phyloP scores from a whole-genome alignment of 805 yeast species.

The Candida maesae region DNA sequence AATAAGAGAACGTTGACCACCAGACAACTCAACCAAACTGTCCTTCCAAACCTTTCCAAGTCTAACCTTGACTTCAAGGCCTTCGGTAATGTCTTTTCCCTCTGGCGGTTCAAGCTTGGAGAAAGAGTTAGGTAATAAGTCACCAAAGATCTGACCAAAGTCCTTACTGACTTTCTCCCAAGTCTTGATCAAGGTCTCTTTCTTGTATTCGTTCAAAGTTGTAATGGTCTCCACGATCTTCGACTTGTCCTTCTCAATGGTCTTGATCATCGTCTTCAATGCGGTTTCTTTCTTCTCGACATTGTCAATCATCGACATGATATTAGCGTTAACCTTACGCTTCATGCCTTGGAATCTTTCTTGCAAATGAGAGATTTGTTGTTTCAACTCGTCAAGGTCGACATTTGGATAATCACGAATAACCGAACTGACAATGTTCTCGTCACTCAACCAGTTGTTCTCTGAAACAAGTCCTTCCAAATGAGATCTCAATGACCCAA shows the following conservation, averaged over 20 bases:
- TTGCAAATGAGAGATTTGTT: slow-evolving; percentile 50
- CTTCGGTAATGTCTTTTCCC: slow-evolving; percentile 79
- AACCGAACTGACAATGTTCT: slow-evolving; percentile 49
- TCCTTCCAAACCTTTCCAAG: slow-evolving; percentile 95
- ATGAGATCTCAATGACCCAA: slow-evolving; percentile 34
- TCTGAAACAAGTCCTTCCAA: slow-evolving; percentile 47
- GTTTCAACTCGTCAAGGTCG: slow-evolving; percentile 59
- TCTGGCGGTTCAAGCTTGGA: slow-evolving; percentile 85
- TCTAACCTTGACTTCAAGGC: slow-evolving; percentile 85
- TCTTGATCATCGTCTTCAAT: slow-evolving; percentile 72
- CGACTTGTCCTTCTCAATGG: slow-evolving; percentile 83
- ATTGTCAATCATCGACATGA: slow-evolving; percentile 87
- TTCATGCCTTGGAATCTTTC: slow-evolving; percentile 66
- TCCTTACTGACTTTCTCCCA: slow-evolving; percentile 85
- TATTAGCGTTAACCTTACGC: slow-evolving; percentile 77
- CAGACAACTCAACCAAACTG: slow-evolving; percentile 88
- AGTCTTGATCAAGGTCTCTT: slow-evolving; percentile 76
- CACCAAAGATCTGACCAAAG: slow-evolving; percentile 87
- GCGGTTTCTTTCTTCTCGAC: slow-evolving; percentile 84
- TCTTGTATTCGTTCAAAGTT: slow-evolving; percentile 79
- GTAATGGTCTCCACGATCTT: slow-evolving; percentile 86
- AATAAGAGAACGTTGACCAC: slow-evolving; percentile 94
- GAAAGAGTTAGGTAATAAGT: slow-evolving; percentile 81
- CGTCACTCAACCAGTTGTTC: slow-evolving; percentile 73
- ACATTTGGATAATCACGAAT: slow-evolving; percentile 60